Conservation (phyloP, 192 early-diverging fungal species). For the Ambispora gerdemannii region DNA sequence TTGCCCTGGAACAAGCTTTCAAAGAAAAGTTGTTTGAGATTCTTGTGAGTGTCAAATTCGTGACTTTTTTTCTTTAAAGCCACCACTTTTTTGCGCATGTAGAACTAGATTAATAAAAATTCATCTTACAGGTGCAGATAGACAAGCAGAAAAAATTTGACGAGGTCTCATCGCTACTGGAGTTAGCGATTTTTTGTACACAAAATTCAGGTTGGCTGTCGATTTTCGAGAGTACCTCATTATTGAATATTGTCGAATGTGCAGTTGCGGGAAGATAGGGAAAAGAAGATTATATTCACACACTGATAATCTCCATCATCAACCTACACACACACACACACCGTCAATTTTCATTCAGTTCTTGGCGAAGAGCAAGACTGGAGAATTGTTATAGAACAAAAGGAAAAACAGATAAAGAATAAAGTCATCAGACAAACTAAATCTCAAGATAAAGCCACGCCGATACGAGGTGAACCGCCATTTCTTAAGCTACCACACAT, state of each 20-base stretch:
- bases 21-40: background rate
- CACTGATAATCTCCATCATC: background rate
- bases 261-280: background rate
- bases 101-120: background rate
- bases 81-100: background rate
- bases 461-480: background rate
- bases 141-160: background rate
- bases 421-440: too few species aligned
- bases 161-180: background rate
- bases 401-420: too few species aligned
- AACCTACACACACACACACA: too few species aligned
- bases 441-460: too few species aligned
- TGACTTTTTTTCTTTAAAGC: background rate
- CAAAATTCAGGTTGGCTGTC: background rate
- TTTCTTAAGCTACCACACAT: background rate
- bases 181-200: background rate
- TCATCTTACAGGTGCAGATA: too few species aligned
- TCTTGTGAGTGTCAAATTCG: background rate
- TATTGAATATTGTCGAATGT: too few species aligned
- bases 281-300: background rate
- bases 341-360: background rate
- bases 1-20: background rate
- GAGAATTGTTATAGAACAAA: background rate
- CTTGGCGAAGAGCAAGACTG: background rate
- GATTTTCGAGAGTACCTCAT: background rate